Evolutionary conservation across 306 rosid genomes (phyloP).

Genomic region (Quercus berberidifolia): DNA sequence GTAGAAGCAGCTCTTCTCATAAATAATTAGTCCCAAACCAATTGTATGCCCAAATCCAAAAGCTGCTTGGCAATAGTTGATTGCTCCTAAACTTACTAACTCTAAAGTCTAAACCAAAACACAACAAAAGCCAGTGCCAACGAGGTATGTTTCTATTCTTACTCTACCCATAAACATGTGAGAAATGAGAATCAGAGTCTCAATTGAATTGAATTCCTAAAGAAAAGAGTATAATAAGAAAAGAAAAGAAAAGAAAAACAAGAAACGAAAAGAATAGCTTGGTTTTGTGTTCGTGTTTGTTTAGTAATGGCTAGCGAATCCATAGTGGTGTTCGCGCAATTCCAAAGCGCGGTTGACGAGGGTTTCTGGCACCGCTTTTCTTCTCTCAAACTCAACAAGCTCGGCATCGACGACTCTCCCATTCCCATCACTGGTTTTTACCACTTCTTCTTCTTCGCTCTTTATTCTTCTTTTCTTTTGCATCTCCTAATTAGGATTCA

Average conservation of each 20-base stretch:
- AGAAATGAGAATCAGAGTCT: too few species aligned
- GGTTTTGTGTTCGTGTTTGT: too few species aligned
- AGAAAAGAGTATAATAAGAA: not conserved
- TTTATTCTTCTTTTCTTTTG: not conserved
- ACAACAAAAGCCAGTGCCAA: too few species aligned
- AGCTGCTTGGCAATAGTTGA: too few species aligned
- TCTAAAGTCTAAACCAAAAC: too few species aligned
- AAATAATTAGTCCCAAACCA: too few species aligned
- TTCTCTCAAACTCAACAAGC: conserved; percentile 89
- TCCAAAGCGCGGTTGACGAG: conserved; percentile 88
- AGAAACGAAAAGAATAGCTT: not conserved
- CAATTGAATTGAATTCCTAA: too few species aligned
- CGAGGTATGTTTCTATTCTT: too few species aligned
- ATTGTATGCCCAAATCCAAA: too few species aligned
- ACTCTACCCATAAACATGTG: too few species aligned
- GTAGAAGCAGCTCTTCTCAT: fast-evolving
- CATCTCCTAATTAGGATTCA: not conserved
- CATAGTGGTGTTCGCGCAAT: conserved; percentile 71
- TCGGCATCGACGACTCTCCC: conserved; percentile 97
- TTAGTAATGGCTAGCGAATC: conserved; percentile 46
- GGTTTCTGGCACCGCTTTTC: conserved; percentile 94
- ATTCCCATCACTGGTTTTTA: conserved; percentile 59
- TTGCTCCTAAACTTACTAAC: too few species aligned
- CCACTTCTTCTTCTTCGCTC: not conserved
- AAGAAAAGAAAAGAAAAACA: not conserved